Conservation (phyloP, 768 basidiomycete genomes). For the Rhodocollybia butyracea region DNA sequence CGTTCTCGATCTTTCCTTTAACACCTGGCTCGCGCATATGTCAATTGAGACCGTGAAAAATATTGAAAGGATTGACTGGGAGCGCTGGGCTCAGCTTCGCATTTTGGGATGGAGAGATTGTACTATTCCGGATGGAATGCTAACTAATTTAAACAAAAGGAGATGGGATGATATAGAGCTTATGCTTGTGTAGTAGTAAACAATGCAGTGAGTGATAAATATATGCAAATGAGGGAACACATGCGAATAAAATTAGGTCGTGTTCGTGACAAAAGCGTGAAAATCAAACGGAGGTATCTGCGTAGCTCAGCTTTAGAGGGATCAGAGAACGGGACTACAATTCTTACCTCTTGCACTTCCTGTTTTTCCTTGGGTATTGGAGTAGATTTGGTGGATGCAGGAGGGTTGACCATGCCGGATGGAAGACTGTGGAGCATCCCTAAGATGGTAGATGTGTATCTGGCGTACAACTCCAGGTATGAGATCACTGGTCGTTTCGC, state of each 20-base stretch:
- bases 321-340: neutral
- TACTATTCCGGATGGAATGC: constrained; percentile 37
- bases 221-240: neutral
- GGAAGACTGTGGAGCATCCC: constrained; percentile 48
- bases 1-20: constrained; percentile 68
- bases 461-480: constrained; percentile 57
- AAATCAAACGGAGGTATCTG: constrained; percentile 55
- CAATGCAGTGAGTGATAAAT: neutral
- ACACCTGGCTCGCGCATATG: constrained; percentile 37
- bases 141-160: constrained; percentile 49
- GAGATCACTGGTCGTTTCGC: constrained; percentile 46
- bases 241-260: neutral
- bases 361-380: constrained; percentile 13
- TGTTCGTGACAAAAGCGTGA: constrained; percentile 46
- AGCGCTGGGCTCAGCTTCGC: constrained; percentile 47
- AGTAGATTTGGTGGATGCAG: constrained; percentile 17
- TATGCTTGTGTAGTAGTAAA: neutral
- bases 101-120: constrained; percentile 59
- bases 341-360: neutral
- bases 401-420: constrained; percentile 46
- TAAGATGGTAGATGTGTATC: constrained; percentile 67
- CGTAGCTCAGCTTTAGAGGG: constrained; percentile 10
- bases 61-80: constrained; percentile 57
- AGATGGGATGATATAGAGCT: constrained; percentile 60
- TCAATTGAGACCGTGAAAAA: constrained; percentile 28